Evolutionary conservation across 768 basidiomycete species (phyloP).

Genomic region (Clitopilus hobsonii): DNA sequence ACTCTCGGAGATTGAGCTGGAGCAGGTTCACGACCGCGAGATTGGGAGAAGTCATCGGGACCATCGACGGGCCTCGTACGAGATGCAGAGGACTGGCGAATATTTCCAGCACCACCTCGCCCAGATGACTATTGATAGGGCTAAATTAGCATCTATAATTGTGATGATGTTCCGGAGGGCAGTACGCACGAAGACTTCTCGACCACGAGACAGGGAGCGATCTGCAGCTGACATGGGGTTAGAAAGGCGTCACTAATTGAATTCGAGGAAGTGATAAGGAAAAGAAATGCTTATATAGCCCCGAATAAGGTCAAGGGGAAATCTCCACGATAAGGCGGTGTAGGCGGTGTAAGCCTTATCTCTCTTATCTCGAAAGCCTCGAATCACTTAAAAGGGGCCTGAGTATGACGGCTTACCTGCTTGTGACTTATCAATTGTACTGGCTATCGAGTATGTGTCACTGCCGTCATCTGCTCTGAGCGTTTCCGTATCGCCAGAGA

Average conservation of each 20-base stretch:
- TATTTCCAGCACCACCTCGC: conserved; percentile 68
- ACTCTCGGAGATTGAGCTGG: conserved; percentile 32
- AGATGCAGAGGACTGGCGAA: conserved; percentile 43
- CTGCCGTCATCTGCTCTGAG: background rate
- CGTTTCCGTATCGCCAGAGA: background rate
- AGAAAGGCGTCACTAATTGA: background rate
- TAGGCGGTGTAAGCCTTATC: background rate
- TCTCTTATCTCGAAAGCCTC: background rate
- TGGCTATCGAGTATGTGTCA: background rate
- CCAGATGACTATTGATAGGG: conserved; percentile 48
- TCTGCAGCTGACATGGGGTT: conserved; percentile 24
- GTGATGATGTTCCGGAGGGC: background rate
- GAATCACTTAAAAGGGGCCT: background rate
- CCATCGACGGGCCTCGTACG: conserved; percentile 40
- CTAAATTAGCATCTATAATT: conserved; percentile 3
- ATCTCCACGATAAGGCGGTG: background rate
- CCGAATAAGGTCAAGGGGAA: background rate
- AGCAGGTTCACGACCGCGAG: conserved; percentile 59
- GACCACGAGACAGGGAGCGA: conserved; percentile 55
- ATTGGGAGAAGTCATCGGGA: conserved; percentile 50
- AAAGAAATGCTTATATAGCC: background rate
- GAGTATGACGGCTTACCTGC: background rate
- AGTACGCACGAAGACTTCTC: conserved; percentile 50
- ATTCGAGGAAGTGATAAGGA: background rate
- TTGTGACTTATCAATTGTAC: background rate